Evolutionary conservation across 495 filamentous ascomycete genomes (phyloP), one percentile per base, ranked within the genome.

Genomic region (Penicillium steckii): DNA sequence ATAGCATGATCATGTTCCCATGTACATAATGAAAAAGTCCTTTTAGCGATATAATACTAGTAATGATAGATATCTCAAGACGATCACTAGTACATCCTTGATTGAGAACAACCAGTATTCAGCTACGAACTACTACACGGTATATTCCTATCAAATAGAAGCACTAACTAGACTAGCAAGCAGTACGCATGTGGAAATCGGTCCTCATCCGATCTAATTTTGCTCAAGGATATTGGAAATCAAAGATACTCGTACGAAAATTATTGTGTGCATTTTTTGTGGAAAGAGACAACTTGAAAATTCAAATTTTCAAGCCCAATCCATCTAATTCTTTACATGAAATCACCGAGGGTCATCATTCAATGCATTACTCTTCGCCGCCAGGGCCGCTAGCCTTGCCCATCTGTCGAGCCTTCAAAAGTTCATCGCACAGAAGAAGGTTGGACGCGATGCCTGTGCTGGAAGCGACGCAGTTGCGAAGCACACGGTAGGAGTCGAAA

Each of bases 341-440:
- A 46, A 43, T 26, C 27, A 53, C 53, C 44, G 32, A 24, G 45
- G 30, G 30, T 63, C 54, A 41, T 68, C 55, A 59, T 48, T 57
- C 48, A 58, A 42, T 48, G 52, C 59, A 65, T 74, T 71, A 75
- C 62, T 77, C 71, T 33, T 78, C 75, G 49, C 66, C 71, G 44
- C 65, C 73, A 52, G 74, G 74, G 46, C 70, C 73, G 46, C 71
- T 60, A 42, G 61, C 55, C 60, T 62, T 72, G 53, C 73, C 86
- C 93, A 97, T 97, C 74, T 97, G 95, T 66, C 94, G 80, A 46
- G 94, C 94, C 79, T 99, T 99, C 50, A 99, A 75, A 70, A 99
- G 78, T 78, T 99, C 94, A 61, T 99, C 94, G 57, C 95, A 97
- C 18, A 99, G 81, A 55, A 99, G 77, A 19, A 99, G 81, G 73